Evolutionary conservation across 805 yeast genomes (phyloP).

Genomic region (Saccharomycopsis selenospora): DNA sequence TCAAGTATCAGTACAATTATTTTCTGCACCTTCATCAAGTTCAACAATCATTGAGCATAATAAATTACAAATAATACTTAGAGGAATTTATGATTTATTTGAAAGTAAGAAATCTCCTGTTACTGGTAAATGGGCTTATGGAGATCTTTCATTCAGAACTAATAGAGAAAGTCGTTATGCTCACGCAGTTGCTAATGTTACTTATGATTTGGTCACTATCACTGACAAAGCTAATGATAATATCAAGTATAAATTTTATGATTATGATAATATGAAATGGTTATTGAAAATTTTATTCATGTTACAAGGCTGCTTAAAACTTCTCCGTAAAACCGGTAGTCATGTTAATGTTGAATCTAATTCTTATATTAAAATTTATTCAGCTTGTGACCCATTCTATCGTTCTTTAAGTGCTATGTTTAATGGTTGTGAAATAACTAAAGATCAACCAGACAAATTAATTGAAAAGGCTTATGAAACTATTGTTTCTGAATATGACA

Average conservation of each 20-base stretch:
- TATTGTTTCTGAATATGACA: constrained; percentile 20
- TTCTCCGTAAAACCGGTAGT: constrained; percentile 10
- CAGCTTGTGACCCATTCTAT: background rate
- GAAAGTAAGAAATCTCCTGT: constrained; percentile 23
- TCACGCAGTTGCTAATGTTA: background rate
- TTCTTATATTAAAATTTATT: background rate
- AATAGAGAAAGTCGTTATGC: background rate
- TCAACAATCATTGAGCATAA: constrained; percentile 37
- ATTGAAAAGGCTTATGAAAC: constrained; percentile 3
- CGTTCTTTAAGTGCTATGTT: constrained; percentile 2
- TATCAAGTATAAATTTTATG: background rate
- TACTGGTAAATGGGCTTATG: background rate
- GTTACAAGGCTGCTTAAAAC: constrained; percentile 3
- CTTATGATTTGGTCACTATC: constrained; percentile 2
- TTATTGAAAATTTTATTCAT: constrained; percentile 1
- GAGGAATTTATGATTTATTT: constrained; percentile 40
- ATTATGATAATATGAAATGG: background rate
- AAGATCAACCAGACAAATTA: background rate
- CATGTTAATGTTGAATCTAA: constrained; percentile 9
- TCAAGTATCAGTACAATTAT: constrained; percentile 73
- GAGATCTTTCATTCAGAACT: background rate
- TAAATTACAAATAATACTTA: constrained; percentile 37
- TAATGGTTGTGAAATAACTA: constrained; percentile 9
- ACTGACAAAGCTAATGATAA: constrained; percentile 6
- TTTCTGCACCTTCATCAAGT: constrained; percentile 83